Percentiles rank a stretch among this genome's conserved stretches.
phyloP scores from a whole-genome alignment of 1,139 yeast genomes.

The Yamadazyma taylorii region DNA sequence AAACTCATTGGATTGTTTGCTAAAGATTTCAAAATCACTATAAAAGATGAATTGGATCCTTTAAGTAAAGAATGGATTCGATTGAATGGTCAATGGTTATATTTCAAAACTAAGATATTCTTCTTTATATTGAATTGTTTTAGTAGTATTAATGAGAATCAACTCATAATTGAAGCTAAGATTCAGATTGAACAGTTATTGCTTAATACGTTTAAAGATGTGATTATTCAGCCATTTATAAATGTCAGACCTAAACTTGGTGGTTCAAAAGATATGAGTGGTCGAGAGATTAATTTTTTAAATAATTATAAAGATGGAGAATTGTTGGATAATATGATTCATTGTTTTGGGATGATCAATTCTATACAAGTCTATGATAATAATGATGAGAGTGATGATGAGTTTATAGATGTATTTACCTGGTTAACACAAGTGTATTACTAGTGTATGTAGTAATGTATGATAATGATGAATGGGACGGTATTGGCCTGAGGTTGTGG shows the following conservation, averaged over 20 bases:
- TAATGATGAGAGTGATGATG: constrained; percentile 5
- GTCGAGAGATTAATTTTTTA: constrained; percentile 11
- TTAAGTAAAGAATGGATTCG: constrained; percentile 21
- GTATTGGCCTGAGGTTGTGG: too few relatives aligned
- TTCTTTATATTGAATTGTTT: constrained; percentile 31
- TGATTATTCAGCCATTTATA: constrained; percentile 31
- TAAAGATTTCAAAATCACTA: constrained; percentile 20
- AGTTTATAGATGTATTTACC: constrained; percentile 9
- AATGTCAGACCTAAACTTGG: constrained; percentile 16
- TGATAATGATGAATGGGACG: too few relatives aligned
- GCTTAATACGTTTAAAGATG: constrained; percentile 32
- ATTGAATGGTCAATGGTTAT: constrained; percentile 29
- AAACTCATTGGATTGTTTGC: constrained; percentile 25
- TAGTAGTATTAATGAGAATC: constrained; percentile 28
- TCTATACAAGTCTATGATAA: constrained; percentile 9
- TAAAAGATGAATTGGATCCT: constrained; percentile 6
- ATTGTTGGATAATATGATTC: constrained; percentile 11
- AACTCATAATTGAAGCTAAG: constrained; percentile 19
- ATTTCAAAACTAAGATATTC: constrained; percentile 33
- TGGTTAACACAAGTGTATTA: constrained; percentile 12
- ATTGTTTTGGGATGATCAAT: constrained; percentile 18
- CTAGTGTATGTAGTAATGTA: too few relatives aligned
- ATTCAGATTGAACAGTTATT: constrained; percentile 33
- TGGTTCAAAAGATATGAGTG: too few relatives aligned
- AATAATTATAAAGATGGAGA: constrained; percentile 13